Evolutionary conservation across 208 protist genomes (phyloP).

Genomic region (Acanthamoeba royreba): DNA sequence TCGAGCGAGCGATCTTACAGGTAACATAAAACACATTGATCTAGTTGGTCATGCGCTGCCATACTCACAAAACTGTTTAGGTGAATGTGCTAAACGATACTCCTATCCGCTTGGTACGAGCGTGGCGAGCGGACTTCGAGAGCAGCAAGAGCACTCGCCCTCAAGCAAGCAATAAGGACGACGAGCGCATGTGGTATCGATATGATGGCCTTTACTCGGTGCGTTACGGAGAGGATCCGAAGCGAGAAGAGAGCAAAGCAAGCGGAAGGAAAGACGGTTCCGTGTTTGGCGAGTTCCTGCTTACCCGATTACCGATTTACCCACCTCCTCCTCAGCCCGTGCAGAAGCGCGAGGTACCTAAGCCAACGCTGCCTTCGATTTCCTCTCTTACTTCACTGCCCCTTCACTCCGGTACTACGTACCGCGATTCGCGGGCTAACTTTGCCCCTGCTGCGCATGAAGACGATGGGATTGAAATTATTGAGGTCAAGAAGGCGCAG

Average conservation of each 20-base stretch:
- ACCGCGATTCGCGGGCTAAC: neutral
- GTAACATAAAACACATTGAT: no score
- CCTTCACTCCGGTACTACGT: neutral
- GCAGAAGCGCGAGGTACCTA: neutral
- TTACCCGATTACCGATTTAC: neutral
- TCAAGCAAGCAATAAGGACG: neutral
- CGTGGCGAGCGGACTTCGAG: neutral
- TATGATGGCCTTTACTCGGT: constrained; percentile 5
- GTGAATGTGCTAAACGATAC: neutral
- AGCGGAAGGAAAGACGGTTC: neutral
- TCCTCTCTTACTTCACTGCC: neutral
- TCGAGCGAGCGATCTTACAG: neutral
- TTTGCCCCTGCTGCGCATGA: neutral
- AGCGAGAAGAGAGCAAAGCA: neutral
- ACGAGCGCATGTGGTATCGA: constrained; percentile 19
- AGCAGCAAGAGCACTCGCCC: neutral
- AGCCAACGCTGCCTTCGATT: neutral
- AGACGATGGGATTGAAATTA: neutral
- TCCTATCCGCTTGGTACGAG: neutral
- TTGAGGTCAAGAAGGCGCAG: neutral
- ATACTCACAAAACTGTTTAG: no score
- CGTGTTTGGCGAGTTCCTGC: neutral
- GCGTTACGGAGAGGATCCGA: neutral
- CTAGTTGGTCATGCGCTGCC: no score
- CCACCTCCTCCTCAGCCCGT: neutral